These are phyloP conservation scores for Kluyveromyces nonfermentans DNA, from an alignment of 805 yeast genomes.

Conservation along the genomic window DNA sequence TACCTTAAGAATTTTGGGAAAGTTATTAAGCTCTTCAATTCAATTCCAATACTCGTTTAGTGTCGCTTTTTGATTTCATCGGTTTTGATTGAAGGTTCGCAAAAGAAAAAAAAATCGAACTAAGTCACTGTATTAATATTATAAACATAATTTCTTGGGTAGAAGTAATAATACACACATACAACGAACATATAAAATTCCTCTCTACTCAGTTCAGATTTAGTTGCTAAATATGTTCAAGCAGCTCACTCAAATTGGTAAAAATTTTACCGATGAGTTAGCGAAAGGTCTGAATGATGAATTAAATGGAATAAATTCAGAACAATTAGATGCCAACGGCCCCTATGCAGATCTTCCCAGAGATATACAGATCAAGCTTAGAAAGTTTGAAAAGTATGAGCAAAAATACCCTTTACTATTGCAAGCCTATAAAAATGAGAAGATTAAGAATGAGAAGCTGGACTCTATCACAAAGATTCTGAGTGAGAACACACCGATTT, in stretches of 20 bases:
- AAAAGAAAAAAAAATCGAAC: too few relatives aligned
- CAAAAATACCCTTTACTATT: slow-evolving; percentile 79
- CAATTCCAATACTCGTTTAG: too few relatives aligned
- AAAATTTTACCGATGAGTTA: slow-evolving; percentile 55
- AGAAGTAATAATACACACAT: too few relatives aligned
- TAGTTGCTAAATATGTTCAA: slow-evolving; percentile 52
- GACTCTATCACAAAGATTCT: slow-evolving; percentile 57
- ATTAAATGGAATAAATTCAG: slow-evolving; percentile 8
- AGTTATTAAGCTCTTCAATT: too few relatives aligned
- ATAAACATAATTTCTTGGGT: too few relatives aligned
- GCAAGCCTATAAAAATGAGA: slow-evolving; percentile 79
- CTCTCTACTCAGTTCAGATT: too few relatives aligned
- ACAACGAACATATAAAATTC: too few relatives aligned
- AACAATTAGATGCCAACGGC: slow-evolving; percentile 19
- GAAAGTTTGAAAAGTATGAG: slow-evolving; percentile 78
- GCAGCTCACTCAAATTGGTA: slow-evolving; percentile 51
- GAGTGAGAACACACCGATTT: slow-evolving; percentile 72
- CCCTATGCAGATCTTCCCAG: slow-evolving; percentile 39
- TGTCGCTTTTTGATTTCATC: too few relatives aligned
- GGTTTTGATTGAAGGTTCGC: too few relatives aligned
- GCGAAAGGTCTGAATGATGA: slow-evolving; percentile 34
- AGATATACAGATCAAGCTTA: slow-evolving; percentile 50
- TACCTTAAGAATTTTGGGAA: background rate
- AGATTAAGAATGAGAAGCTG: slow-evolving; percentile 52
- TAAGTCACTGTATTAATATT: too few relatives aligned